Evolutionary conservation across 2,329 filamentous ascomycete species (phyloP).

Genomic region (Alternaria sp.): DNA sequence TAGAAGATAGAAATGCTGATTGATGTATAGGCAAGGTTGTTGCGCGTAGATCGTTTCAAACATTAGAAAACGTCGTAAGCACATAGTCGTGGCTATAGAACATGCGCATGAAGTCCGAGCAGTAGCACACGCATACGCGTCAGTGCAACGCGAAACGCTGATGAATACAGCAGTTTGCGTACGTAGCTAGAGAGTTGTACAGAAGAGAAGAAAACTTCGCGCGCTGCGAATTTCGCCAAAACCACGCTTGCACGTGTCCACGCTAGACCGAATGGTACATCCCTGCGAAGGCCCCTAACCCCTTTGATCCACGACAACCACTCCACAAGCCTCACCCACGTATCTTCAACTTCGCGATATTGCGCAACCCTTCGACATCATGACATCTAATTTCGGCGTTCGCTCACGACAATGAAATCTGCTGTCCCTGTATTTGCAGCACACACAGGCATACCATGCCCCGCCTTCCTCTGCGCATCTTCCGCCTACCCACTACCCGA

Average conservation of each 20-base stretch:
- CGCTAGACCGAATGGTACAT: constrained; percentile 15
- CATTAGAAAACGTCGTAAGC: neutral
- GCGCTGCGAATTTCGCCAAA: constrained; percentile 13
- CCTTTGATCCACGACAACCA: constrained; percentile 8
- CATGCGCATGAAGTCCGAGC: neutral
- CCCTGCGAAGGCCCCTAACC: constrained; percentile 18
- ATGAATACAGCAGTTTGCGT: neutral
- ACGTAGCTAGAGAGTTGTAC: neutral
- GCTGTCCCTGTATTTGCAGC: neutral
- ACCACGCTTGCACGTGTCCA: constrained; percentile 20
- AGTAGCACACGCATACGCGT: neutral
- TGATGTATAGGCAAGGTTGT: neutral
- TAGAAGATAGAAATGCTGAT: neutral
- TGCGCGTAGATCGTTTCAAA: neutral
- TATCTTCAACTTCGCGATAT: neutral
- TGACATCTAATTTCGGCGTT: neutral
- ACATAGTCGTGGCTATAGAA: neutral
- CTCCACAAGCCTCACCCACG: neutral
- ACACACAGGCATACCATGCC: constrained; percentile 30
- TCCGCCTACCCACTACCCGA: constrained; percentile 48
- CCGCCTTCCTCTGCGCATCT: constrained; percentile 39
- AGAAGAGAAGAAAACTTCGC: constrained; percentile 3
- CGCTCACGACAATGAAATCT: neutral
- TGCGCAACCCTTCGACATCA: neutral
- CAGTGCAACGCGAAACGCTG: neutral